Base-by-base conservation (phyloP, 768 basidiomycete species). In the Pleurotus tuber-regium region DNA sequence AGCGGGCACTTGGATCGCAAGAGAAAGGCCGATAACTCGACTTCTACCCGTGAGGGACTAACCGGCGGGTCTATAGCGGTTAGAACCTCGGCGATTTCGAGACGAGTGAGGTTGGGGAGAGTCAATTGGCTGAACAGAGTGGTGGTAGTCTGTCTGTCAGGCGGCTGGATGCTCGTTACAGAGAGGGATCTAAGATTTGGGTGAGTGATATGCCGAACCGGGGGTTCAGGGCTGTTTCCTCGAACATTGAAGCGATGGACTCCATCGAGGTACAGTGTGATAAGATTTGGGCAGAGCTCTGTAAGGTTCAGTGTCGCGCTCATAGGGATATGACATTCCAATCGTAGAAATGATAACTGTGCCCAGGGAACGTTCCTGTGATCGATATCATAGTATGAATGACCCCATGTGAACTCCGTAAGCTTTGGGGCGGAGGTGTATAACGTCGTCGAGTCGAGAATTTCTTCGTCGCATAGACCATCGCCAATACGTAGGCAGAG, bases 391-490 rank as follows among this genome's bases (percentile, higher is more conserved):
- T 47, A 47, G 30, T 47, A 47, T 14, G 46, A 47, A 25, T 29
- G 29, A 12, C 46, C 46, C 46, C 46, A 47, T 31, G 46, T 47
- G 46, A 47, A 47, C 46, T 47, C 46, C 31, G 46, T 29, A 21
- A 47, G 46, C 31, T 23, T 47, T 16, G 46, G 46, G 16, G 46
- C 46, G 14, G 46, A 31, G 4, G 46, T 23, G 30, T 47, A 47
- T 12, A 47, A 23, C 4, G 46, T 29, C n/a, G 46, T 30, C 30
- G 46, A 28, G 14, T 14, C 46, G 16, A 31, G 29, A 8, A 47
- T 35, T 47, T 47, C 46, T 33, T 47, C 46, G 11, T 28, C 46
- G 31, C 29, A 47, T 23, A 47, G 23, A 14, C 46, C 46, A 31
- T 31, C 46, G 28, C 46, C 46, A 31, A 47, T 47, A 9, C 30